Conservation (phyloP, 768 basidiomycete genomes). For the Naganishia onofrii region DNA sequence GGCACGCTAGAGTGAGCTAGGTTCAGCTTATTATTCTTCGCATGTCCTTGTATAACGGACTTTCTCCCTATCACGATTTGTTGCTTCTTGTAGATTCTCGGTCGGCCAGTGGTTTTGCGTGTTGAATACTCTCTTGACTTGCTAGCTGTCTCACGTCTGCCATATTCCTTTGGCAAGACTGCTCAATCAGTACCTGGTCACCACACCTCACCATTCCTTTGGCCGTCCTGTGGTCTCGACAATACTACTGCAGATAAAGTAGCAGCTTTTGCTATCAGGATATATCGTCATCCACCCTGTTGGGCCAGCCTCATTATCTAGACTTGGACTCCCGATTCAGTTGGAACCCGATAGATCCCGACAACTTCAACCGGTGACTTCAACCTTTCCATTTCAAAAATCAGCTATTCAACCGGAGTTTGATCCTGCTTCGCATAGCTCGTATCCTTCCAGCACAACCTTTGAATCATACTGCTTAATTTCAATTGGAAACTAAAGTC, state of each 20-base stretch:
- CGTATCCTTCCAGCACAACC: not conserved
- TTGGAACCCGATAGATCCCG: not conserved
- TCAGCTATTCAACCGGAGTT: not conserved
- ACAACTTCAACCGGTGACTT: not conserved
- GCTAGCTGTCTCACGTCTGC: not conserved
- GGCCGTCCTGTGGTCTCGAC: not conserved
- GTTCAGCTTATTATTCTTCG: not conserved
- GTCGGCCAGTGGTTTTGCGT: not conserved
- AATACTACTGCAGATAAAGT: not conserved
- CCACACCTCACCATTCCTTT: slow-evolving; percentile 1
- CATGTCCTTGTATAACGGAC: not conserved
- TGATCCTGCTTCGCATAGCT: not conserved
- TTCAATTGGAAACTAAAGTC: not conserved
- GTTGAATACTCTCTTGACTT: not conserved
- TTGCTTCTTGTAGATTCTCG: not conserved
- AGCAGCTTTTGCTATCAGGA: not conserved
- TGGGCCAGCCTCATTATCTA: not conserved
- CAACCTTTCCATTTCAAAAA: not conserved
- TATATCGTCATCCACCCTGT: not conserved
- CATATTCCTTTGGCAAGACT: not conserved
- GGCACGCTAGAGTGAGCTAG: not conserved
- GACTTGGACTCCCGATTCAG: not conserved
- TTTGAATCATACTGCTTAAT: not conserved
- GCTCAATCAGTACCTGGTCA: not conserved
- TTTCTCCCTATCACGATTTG: no score